Evolutionary conservation across 306 rosid species (phyloP).

Genomic region (Astragalus membranaceus): DNA sequence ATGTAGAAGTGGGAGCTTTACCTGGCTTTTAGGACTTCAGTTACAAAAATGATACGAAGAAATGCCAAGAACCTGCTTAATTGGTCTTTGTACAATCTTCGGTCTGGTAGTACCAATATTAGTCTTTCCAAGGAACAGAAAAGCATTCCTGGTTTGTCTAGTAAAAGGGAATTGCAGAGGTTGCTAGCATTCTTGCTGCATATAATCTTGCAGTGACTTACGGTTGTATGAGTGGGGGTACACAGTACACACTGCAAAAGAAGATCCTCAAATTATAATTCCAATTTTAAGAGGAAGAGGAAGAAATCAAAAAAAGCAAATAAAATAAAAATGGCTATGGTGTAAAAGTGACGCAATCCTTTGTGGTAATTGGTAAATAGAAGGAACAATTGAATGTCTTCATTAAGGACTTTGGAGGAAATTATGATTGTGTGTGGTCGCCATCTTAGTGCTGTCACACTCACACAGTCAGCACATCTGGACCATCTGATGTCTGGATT

Average conservation of each 20-base stretch:
- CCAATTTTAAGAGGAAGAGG: background rate
- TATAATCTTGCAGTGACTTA: conserved; percentile 41
- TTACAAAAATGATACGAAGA: background rate
- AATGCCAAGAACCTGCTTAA: background rate
- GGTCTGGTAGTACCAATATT: too few species aligned
- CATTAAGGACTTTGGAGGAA: background rate
- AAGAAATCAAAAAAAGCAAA: background rate
- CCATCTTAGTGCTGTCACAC: too few species aligned
- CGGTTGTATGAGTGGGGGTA: background rate
- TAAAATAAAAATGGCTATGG: background rate
- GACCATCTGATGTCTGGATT: too few species aligned
- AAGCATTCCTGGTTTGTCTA: too few species aligned
- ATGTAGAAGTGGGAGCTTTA: conserved; percentile 8
- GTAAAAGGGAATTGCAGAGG: too few species aligned
- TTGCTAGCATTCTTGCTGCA: conserved; percentile 59
- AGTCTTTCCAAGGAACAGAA: too few species aligned
- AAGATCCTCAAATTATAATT: background rate
- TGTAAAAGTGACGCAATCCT: background rate
- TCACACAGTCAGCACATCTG: too few species aligned
- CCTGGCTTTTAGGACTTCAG: background rate
- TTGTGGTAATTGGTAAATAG: background rate
- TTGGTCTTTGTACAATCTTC: conserved; percentile 8
- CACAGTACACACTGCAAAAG: conserved; percentile 8
- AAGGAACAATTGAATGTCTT: background rate
- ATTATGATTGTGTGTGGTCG: too few species aligned